Evolutionary conservation across 202 grass and related monocot genomes (phyloP).

Genomic region (Miscanthus sacchariflorus): DNA sequence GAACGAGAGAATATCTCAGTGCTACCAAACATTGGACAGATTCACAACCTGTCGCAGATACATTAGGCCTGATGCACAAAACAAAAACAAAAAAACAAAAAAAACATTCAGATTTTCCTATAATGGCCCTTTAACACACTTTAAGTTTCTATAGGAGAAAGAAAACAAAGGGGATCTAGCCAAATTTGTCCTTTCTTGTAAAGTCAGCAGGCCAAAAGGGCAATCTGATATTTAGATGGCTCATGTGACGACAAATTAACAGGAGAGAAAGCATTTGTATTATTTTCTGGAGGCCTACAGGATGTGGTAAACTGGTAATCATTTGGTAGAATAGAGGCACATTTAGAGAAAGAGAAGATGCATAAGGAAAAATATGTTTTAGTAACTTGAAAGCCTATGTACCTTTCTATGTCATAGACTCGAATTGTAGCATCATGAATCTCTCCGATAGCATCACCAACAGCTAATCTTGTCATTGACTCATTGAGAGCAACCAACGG

Average conservation of each 20-base stretch:
- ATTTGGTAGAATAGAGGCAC: neutral
- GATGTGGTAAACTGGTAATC: neutral
- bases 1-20: conserved; percentile 1
- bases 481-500: conserved; percentile 95
- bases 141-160: neutral
- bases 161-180: neutral
- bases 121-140: neutral
- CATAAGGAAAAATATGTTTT: conserved; percentile 34
- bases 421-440: conserved; percentile 77
- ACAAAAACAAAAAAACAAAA: too few species aligned
- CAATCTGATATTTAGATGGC: neutral
- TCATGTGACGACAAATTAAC: neutral
- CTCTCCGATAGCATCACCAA: conserved; percentile 98
- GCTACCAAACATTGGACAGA: neutral
- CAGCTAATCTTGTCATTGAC: conserved; percentile 73
- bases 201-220: neutral
- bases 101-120: neutral
- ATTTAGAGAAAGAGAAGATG: conserved; percentile 26
- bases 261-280: neutral
- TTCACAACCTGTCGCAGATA: neutral
- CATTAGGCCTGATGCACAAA: neutral
- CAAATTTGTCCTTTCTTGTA: neutral
- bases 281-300: neutral
- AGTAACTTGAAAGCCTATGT: conserved; percentile 18
- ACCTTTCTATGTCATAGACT: conserved; percentile 99